These are phyloP conservation scores for Cornus suecica DNA, from an alignment of 148 eudicot genomes.

Conservation along the genomic window DNA sequence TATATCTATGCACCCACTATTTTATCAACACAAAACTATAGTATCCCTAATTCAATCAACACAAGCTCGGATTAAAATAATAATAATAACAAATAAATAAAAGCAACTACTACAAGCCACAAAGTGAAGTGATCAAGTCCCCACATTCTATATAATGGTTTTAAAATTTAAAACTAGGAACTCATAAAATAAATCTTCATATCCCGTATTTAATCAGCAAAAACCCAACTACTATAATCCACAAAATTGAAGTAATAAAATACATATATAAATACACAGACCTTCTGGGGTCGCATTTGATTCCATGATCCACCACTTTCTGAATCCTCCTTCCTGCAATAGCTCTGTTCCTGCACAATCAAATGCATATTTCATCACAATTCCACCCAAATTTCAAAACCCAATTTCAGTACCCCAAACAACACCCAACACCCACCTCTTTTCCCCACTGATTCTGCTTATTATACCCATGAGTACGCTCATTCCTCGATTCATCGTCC, in stretches of 20 bases:
- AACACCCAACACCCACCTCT: conserved; percentile 15
- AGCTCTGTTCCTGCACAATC: conserved; percentile 27
- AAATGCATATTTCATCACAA: not conserved
- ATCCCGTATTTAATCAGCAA: too few species aligned
- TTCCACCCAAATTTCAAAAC: conserved; percentile 1
- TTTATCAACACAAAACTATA: too few species aligned
- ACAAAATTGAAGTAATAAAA: not conserved
- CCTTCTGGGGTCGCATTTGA: conserved; percentile 37
- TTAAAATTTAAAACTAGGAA: too few species aligned
- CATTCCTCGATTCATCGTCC: conserved; percentile 24
- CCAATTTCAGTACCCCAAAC: conserved; percentile 3
- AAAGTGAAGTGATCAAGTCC: too few species aligned
- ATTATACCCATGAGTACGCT: conserved; percentile 17
- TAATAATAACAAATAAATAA: too few species aligned
- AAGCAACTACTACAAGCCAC: too few species aligned
- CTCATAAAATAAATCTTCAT: too few species aligned
- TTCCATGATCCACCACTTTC: conserved; percentile 42
- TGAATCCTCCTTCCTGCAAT: conserved; percentile 31
- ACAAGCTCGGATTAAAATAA: too few species aligned
- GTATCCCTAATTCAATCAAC: too few species aligned
- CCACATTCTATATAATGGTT: too few species aligned
- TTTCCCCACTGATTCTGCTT: conserved; percentile 19
- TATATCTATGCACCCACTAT: not conserved
- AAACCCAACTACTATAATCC: not conserved
- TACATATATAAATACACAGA: too few species aligned